These are phyloP conservation scores for Oryza australiensis DNA, from an alignment of 176 grass and related monocot genomes.

Conservation along the genomic window DNA sequence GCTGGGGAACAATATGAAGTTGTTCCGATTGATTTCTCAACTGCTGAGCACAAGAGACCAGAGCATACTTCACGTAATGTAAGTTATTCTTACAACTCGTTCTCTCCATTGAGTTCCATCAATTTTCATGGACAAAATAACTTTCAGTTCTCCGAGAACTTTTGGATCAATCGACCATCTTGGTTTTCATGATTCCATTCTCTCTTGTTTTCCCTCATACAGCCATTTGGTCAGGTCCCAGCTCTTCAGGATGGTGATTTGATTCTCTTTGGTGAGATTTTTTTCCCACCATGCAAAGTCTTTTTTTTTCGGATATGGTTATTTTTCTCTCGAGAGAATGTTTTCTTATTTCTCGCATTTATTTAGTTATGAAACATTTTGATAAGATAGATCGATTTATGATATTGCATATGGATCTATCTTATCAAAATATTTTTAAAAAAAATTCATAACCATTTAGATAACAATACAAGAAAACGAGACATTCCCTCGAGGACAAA, in stretches of 20 bases:
- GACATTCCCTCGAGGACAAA: too few species aligned
- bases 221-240: background rate
- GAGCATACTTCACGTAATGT: background rate
- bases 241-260: background rate
- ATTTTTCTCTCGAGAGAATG: too few species aligned
- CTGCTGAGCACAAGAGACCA: background rate
- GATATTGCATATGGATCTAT: too few species aligned
- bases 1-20: conserved; percentile 3
- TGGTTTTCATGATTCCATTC: background rate
- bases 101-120: background rate
- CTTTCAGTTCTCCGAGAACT: background rate
- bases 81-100: background rate
- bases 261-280: background rate
- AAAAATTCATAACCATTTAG: too few species aligned
- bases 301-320: too few species aligned
- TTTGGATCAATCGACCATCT: background rate
- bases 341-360: too few species aligned
- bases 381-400: too few species aligned
- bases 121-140: too few species aligned
- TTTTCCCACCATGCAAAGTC: background rate
- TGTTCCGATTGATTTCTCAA: conserved; percentile 1
- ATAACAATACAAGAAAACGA: too few species aligned
- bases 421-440: too few species aligned
- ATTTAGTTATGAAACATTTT: too few species aligned
- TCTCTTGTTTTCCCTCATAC: background rate